Base-by-base conservation (phyloP, 352 stramenopile genomes). In the Globisporangium emineosum region DNA sequence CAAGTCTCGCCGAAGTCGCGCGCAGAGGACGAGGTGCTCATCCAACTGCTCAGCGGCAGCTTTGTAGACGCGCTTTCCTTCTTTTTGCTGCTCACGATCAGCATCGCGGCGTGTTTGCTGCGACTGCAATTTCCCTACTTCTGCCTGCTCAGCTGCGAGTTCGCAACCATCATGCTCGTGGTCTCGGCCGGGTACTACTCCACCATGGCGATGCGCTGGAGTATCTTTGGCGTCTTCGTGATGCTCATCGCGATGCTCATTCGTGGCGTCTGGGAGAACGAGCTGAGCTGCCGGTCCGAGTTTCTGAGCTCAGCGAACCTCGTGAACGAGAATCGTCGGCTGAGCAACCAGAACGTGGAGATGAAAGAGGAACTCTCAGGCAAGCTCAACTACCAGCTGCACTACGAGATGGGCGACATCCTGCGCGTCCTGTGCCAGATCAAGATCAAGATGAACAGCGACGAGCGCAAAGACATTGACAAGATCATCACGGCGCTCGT, bases 371-470 rank as follows among this genome's bases (percentile, higher is more conserved):
- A 89, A 23, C 69, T 89, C 19, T 82, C 78, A 3, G 73, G 66
- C 9, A 89, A 89, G 30, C 69, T 83, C 3, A 80, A 84, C 62
- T 86, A 86, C 51, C 76, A 89, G 40, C 50, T 89, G 25, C 78
- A 89, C 50, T 89, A 89, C 66, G 80, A 89, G 61, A 90, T 90
- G 81, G 78, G 77, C 30, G 81, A 88, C 59, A 88, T 90, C 37
- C 51, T 90, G 35, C 78, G 78, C n/a, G 82, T 90, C 49, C 60
- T 90, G 13, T 90, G 78, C 54, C 78, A 88, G 55, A 75, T 90
- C 35, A 90, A 90, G 55, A 56, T 88, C 37, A 90, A 88, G 58
- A 90, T 88, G 75, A 72, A 60, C 15, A 7, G 21, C 32, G 52
- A 60, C 2, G 79, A 90, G 57, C 77, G 78, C 52, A 53, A 61